Conservation (phyloP, 495 filamentous ascomycete genomes). For the Annulohypoxylon nitens region DNA sequence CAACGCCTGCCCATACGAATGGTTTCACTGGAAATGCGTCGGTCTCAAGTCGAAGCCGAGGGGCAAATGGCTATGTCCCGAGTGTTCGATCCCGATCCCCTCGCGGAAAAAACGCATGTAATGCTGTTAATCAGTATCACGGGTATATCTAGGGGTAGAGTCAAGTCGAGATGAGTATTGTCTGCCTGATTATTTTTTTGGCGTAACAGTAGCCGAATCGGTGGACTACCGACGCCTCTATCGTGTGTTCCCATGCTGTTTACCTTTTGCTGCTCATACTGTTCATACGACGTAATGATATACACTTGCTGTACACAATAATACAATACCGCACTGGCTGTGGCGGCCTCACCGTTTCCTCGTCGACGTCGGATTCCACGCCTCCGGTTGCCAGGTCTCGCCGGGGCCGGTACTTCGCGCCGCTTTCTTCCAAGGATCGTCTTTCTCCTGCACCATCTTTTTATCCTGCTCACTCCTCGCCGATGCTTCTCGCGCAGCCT, state of each 20-base stretch:
- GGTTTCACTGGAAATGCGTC: slow-evolving; percentile 98
- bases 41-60: slow-evolving; percentile 85
- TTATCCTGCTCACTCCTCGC: slow-evolving; percentile 48
- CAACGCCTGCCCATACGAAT: slow-evolving; percentile 86
- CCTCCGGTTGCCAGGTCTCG: slow-evolving; percentile 81
- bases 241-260: slow-evolving; percentile 9
- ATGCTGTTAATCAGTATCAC: neutral
- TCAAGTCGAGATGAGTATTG: slow-evolving; percentile 14
- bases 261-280: slow-evolving; percentile 17
- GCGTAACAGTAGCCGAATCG: neutral
- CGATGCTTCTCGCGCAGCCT: slow-evolving; percentile 35
- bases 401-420: slow-evolving; percentile 65
- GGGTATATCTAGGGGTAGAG: neutral
- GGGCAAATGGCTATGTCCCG: slow-evolving; percentile 90
- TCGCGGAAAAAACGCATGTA: slow-evolving; percentile 24
- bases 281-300: slow-evolving; percentile 16
- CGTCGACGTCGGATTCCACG: slow-evolving; percentile 71
- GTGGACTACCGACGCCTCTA: slow-evolving; percentile 8
- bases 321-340: slow-evolving; percentile 22
- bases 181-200: neutral
- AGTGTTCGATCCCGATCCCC: slow-evolving; percentile 67
- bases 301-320: slow-evolving; percentile 32
- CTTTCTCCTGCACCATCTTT: slow-evolving; percentile 46
- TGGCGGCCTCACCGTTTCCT: slow-evolving; percentile 47
- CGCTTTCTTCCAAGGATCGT: slow-evolving; percentile 73